Evolutionary conservation across 768 basidiomycete species (phyloP), one percentile per base, ranked within the genome.

Genomic region (Leccinum variicolor): DNA sequence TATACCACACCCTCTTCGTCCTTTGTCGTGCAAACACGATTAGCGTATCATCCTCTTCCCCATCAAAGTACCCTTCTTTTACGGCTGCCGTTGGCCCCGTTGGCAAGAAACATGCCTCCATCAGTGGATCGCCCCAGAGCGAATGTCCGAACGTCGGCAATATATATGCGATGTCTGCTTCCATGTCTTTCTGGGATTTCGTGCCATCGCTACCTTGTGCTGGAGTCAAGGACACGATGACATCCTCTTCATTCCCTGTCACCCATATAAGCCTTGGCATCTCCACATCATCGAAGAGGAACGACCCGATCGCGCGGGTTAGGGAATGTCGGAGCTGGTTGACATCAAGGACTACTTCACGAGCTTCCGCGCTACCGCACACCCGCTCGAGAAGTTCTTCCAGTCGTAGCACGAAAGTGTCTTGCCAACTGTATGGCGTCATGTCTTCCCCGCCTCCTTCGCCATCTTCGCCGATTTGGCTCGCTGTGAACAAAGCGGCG

Each of bases 1-100:
- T 84, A 67, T 90, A 91, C 90, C 89, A 92, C 50, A 85, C 62
- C 58, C 89, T 74, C 70, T 92, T 92, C 50, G 89, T 92, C 67
- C 77, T 81, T 71, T 91, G 89, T 50, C 89, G 77, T 13, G 79
- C 73, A 58, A 90, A 85, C 23, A 82, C 66, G 3, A 87, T 75
- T 46, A 84, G 66, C 4, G 73, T 73, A 1, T 72, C 77, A 1
- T 83, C 84, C 6, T 81, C 79, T n/a, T 75, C 75, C 2, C 53
- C 61, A 3, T 55, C 72, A 43, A 70, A 69, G 64, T 91, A 91
- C 1, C 85, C 89, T 68, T 88, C 84, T 50, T 77, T 69, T 19
- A 90, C 69, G 4, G 83, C 85, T 28, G 61, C 60, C 43, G 74
- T 79, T 17, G 82, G 81, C 13, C 75, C 76, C 1, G 75, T 73